These are phyloP conservation scores for Plasmodium fragile DNA, from an alignment of 169 alveolate species.

Conservation along the genomic window DNA sequence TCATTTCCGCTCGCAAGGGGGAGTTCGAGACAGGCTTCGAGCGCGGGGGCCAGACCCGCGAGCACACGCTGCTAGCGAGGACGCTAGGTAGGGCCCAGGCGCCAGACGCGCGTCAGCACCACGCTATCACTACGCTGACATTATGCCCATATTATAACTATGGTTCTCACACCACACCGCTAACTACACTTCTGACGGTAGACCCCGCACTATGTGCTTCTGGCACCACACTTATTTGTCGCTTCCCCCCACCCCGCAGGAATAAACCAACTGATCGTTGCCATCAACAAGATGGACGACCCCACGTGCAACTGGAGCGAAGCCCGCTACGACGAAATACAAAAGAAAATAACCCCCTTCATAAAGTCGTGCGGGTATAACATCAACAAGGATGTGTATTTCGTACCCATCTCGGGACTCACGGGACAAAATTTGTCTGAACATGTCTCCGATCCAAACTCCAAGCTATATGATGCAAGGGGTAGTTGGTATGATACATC, in stretches of 20 bases:
- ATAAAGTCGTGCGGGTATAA: slow-evolving; percentile 93
- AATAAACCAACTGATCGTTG: slow-evolving; percentile 95
- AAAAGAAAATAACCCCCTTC: slow-evolving; percentile 91
- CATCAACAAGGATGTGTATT: slow-evolving; percentile 91
- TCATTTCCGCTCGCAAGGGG: slow-evolving; percentile 96
- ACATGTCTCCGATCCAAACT: slow-evolving; percentile 82
- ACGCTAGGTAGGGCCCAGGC: slow-evolving; percentile 86
- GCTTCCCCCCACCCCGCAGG: slow-evolving; percentile 86
- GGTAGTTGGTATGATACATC: slow-evolving; percentile 86
- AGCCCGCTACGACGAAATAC: slow-evolving; percentile 90
- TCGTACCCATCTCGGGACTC: slow-evolving; percentile 98
- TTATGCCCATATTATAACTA: too few relatives aligned
- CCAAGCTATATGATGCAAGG: slow-evolving; percentile 73
- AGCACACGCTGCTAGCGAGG: slow-evolving; percentile 99
- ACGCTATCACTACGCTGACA: too few relatives aligned
- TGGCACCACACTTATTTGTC: not conserved
- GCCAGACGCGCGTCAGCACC: not conserved
- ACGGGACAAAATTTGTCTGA: slow-evolving; percentile 95
- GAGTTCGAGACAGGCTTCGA: slow-evolving; percentile 99
- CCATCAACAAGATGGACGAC: slow-evolving; percentile 99
- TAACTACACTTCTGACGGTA: not conserved
- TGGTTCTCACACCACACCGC: too few relatives aligned
- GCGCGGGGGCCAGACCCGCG: slow-evolving; percentile 99
- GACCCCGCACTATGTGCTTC: not conserved
- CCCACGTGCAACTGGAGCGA: slow-evolving; percentile 96